Base-by-base conservation (phyloP, 352 stramenopile genomes). In the Phytophthora vignae region DNA sequence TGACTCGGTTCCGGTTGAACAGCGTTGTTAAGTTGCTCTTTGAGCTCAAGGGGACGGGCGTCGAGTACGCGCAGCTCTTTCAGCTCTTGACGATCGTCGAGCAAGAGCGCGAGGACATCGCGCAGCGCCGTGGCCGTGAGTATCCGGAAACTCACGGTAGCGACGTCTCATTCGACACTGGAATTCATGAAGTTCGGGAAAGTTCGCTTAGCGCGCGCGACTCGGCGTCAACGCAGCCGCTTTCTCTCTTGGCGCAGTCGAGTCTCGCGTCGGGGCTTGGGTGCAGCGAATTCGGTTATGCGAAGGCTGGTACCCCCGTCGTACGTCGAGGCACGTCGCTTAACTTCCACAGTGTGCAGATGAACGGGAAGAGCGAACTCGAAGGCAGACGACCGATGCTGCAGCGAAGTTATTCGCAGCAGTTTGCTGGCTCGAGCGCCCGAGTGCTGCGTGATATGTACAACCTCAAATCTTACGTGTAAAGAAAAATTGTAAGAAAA, bases 1-100 rank as follows among this genome's bases (percentile, higher is more conserved):
- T 90, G 27, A 86, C 83, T n/a, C 67, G 76, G 33, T 88, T 86
- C 12, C 82, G 79, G 14, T 90, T 91, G 48, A 87, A 85, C 62
- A 82, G 66, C 25, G 78, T 91, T 22, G 76, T 77, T 2, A 78
- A 81, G 61, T 29, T 91, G 52, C 46, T 91, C 2, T 91, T 91
- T 54, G 40, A 67, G 6, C 57, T 90, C 14, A 62, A 71, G 15
- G 74, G 71, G 9, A 71, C 69, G 8, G 75, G 44, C 6, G 60
- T 90, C 11, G 64, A 77, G 77, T 84, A 87, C 69, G 50, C 53
- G 3, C 82, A 90, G 40, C 68, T 90, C 8, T 52, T 82, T 6
- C 60, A 73, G 15, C 62, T 90, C 36, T 42, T 85, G 29, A 40
- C 38, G 11, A 49, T 85, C 11, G 74, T 71, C 40, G 49, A 73